Conservation (phyloP, 306 rosid species). For the Dalbergia oliveri region DNA sequence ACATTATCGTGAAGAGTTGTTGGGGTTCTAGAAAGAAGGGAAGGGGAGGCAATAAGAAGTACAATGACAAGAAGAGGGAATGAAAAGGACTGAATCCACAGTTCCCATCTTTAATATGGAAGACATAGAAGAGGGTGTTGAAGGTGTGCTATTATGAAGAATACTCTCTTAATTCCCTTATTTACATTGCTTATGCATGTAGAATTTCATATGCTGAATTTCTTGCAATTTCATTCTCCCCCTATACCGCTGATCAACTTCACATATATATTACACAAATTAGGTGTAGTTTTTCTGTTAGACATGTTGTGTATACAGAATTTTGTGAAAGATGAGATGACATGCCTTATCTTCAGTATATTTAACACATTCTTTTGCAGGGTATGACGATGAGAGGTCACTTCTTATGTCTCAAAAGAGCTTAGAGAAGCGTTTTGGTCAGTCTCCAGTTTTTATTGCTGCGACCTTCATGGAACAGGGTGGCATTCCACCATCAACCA, state of each 20-base stretch:
- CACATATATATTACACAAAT: background rate
- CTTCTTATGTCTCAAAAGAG: constrained; percentile 94
- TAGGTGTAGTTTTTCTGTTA: constrained; percentile 4
- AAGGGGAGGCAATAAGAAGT: constrained; percentile 70
- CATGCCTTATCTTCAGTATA: constrained; percentile 21
- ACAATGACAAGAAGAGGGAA: constrained; percentile 83
- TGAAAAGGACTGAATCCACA: constrained; percentile 89
- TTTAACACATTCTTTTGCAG: constrained; percentile 56
- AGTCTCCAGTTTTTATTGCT: constrained; percentile 96
- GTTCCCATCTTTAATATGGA: constrained; percentile 93
- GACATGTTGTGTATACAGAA: constrained; percentile 12
- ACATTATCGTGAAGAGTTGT: constrained; percentile 91
- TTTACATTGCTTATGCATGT: constrained; percentile 27
- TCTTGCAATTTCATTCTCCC: constrained; percentile 15
- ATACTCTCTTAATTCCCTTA: background rate
- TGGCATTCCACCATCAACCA: constrained; percentile 97
- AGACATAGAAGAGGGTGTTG: constrained; percentile 98
- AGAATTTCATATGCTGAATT: background rate
- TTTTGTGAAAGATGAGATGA: constrained; percentile 32
- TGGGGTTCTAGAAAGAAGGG: constrained; percentile 97
- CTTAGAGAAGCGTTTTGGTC: constrained; percentile 98
- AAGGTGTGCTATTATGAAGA: constrained; percentile 67
- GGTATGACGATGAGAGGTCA: constrained; percentile 95
- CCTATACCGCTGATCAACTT: background rate
- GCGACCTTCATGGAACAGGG: constrained; percentile 99